phyloP scores from a whole-genome alignment of 2,329 filamentous ascomycete species.

The Fusarium robinianum region DNA sequence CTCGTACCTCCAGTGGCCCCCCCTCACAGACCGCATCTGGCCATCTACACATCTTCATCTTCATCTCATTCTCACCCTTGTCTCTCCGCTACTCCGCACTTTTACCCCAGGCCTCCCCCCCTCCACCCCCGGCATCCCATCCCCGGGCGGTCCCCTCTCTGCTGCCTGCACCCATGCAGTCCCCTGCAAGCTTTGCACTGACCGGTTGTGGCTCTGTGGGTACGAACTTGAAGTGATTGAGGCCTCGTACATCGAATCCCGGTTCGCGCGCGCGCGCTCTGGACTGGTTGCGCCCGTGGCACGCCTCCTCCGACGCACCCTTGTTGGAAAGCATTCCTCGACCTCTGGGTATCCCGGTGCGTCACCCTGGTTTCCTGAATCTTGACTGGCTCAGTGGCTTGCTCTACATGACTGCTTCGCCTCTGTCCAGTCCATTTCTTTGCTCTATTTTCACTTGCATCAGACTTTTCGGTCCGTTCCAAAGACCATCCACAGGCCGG shows the following conservation, averaged over 20 bases:
- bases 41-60: constrained; percentile 13
- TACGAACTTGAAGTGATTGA: no score
- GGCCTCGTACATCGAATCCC: constrained; percentile 6
- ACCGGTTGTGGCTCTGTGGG: constrained; percentile 5
- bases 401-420: no score
- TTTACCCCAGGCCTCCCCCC: constrained; percentile 19
- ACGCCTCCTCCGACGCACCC: constrained; percentile 1
- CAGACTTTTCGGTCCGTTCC: no score
- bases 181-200: neutral
- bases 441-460: constrained; percentile 10
- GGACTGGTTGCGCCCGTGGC: neutral
- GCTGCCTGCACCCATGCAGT: no score
- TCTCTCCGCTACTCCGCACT: constrained; percentile 35
- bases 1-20: no score
- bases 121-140: constrained; percentile 9
- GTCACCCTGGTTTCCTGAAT: constrained; percentile 14
- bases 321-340: constrained; percentile 19
- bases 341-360: constrained; percentile 1
- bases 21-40: no score
- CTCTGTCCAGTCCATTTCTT: no score
- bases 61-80: constrained; percentile 15
- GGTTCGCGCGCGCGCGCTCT: constrained; percentile 3
- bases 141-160: constrained; percentile 3
- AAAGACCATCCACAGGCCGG: no score
- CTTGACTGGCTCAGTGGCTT: constrained; percentile 11